Conservation (phyloP, 177 flowering plant species). For the Vitis hybrid region DNA sequence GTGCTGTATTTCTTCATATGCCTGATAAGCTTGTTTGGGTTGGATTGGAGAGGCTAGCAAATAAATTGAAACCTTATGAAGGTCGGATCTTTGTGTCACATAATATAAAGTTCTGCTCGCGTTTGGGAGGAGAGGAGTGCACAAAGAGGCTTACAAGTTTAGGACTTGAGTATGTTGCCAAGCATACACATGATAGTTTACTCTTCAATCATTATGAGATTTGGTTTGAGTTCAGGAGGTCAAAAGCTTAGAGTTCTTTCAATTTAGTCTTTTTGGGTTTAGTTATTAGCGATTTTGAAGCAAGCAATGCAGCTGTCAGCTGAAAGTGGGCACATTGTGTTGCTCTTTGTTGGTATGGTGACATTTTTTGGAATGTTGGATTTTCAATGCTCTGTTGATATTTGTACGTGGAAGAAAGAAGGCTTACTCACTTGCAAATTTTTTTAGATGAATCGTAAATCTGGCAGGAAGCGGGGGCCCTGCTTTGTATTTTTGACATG, state of each 20-base stretch:
- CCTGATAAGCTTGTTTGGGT: constrained; percentile 95
- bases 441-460: neutral
- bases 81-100: constrained; percentile 93
- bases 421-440: neutral
- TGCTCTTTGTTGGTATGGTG: constrained; percentile 5
- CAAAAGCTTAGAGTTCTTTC: constrained; percentile 31
- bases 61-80: constrained; percentile 58
- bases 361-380: neutral
- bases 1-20: constrained; percentile 97
- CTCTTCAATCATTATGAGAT: constrained; percentile 96
- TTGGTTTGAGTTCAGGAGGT: constrained; percentile 87
- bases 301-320: constrained; percentile 2
- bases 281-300: constrained; percentile 3
- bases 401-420: neutral
- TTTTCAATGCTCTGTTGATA: neutral
- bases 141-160: constrained; percentile 58
- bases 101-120: constrained; percentile 88
- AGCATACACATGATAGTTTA: constrained; percentile 90
- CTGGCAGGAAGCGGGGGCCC: neutral
- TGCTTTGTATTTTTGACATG: neutral
- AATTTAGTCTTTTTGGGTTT: neutral
- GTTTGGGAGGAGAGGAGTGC: constrained; percentile 89
- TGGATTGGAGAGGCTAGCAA: constrained; percentile 74
- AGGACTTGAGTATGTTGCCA: constrained; percentile 80
- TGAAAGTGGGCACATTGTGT: neutral